Conservation (phyloP, 2,329 filamentous ascomycete genomes). For the Cladosporium phlei region DNA sequence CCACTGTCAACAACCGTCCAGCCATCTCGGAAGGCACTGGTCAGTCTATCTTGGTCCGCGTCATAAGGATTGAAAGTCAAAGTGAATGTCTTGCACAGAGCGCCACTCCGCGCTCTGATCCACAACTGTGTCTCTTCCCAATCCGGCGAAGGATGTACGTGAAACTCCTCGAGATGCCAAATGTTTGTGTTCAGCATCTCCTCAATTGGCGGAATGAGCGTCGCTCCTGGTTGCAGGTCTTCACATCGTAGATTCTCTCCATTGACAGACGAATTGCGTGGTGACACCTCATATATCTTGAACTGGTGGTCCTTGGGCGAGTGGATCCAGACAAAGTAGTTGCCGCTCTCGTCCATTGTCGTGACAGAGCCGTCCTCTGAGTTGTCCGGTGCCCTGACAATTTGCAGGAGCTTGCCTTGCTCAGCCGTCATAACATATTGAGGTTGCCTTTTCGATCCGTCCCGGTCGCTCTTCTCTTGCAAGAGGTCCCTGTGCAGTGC, state of each 20-base stretch:
- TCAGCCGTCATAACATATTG: constrained; percentile 75
- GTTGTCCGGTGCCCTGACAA: constrained; percentile 58
- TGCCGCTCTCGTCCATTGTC: constrained; percentile 15
- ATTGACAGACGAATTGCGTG: constrained; percentile 13
- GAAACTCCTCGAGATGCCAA: constrained; percentile 48
- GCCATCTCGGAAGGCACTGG: constrained; percentile 59
- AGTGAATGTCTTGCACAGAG: constrained; percentile 61
- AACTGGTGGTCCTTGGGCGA: constrained; percentile 88
- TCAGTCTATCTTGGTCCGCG: constrained; percentile 51
- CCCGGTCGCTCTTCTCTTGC: constrained; percentile 49
- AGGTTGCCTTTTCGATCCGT: constrained; percentile 43
- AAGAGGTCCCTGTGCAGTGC: constrained; percentile 74
- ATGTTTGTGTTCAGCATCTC: constrained; percentile 48
- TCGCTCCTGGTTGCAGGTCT: constrained; percentile 53
- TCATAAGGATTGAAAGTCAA: constrained; percentile 66
- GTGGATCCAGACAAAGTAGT: constrained; percentile 71
- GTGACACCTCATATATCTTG: constrained; percentile 82
- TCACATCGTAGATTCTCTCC: constrained; percentile 15
- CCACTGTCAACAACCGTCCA: constrained; percentile 45
- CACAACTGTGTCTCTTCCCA: constrained; percentile 42
- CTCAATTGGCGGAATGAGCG: constrained; percentile 59
- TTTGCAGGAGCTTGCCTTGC: constrained; percentile 69
- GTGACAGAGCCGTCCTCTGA: constrained; percentile 37
- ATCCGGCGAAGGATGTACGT: constrained; percentile 35
- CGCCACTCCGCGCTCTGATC: constrained; percentile 52